phyloP scores from a whole-genome alignment of 805 yeast species.

The Wickerhamiella vanderwaltii region DNA sequence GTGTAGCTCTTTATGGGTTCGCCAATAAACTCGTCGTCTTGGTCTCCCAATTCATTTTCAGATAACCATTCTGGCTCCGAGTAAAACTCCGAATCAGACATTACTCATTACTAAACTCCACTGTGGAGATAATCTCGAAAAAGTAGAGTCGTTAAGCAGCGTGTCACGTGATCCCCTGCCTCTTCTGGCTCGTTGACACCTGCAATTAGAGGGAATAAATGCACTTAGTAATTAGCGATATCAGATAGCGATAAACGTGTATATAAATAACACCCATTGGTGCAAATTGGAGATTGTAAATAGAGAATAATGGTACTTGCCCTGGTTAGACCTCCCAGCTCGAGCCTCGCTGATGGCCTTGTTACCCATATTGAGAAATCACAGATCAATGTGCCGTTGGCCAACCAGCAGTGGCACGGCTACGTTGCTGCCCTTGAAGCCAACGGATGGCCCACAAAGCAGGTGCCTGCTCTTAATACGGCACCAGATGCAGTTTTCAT shows the following conservation, averaged over 20 bases:
- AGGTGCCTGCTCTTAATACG: constrained; percentile 1
- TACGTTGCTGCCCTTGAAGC: constrained; percentile 9
- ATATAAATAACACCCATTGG: too few species aligned
- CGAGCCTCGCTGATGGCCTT: constrained; percentile 9
- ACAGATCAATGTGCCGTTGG: constrained; percentile 1
- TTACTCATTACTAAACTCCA: constrained; percentile 7
- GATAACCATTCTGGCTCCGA: constrained; percentile 1
- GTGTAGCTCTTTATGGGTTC: background rate
- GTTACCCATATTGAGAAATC: constrained; percentile 10
- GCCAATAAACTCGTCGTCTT: background rate
- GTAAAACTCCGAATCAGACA: constrained; percentile 3
- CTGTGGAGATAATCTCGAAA: too few species aligned
- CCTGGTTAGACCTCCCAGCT: constrained; percentile 8
- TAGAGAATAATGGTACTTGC: constrained; percentile 1
- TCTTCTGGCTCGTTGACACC: constrained; percentile 6
- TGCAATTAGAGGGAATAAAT: constrained; percentile 1
- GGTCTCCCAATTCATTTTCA: background rate
- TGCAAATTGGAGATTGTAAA: background rate
- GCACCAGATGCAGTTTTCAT: constrained; percentile 11
- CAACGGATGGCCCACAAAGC: constrained; percentile 6
- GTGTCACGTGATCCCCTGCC: too few species aligned
- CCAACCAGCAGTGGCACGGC: constrained; percentile 8
- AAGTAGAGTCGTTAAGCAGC: too few species aligned
- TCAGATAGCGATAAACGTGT: too few species aligned
- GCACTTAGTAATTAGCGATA: background rate